Evolutionary conservation across 2,329 filamentous ascomycete genomes (phyloP), one percentile per base, ranked within the genome.

Genomic region (Cadophora sp.): DNA sequence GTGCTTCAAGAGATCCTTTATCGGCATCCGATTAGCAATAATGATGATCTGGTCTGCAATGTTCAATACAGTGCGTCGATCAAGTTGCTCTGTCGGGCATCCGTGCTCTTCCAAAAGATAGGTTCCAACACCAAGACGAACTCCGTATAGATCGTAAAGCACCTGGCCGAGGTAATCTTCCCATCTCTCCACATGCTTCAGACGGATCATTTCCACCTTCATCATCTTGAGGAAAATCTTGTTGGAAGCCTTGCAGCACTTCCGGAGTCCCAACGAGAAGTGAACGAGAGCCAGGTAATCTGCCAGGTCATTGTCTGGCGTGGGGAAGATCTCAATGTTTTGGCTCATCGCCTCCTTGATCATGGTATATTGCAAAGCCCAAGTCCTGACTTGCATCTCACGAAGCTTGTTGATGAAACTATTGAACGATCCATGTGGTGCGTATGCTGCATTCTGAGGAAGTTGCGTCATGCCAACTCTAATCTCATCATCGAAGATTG

Each of bases 1-100:
- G 18, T 94, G 96, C 78, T 97, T 98, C 18, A 94, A 87, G 20
- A 98, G 81, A 71, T 98, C 96, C 74, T 95, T 97, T 81, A 97
- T 91, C 24, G 92, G 90, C 83, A 97, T 90, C 68, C 91, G 89
- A 59, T 90, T 90, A 1, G 93, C 93, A 66, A 97, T 88, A 43
- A 87, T 83, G 75, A 96, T 90, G 45, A 98, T 87, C 75, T 94
- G 92, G 69, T 97, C 92, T 13, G 97, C 88, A 58, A 97, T 85
- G 70, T 91, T 89, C 74, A 94, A 85, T 0, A 94, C 94, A 66
- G 93, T 93, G 45, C 88, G 86, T 73, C 90, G 90, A 76, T 97
- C 94, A 1, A 98, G 83, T 66, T 89, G 89, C 73, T 97, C 92
- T 0, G 87, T 80, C 0, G 88, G 86, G 73, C 94, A 97, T 24